Evolutionary conservation across 2,329 filamentous ascomycete species (phyloP), one percentile per base, ranked within the genome.

Genomic region (Beauveria sp.): DNA sequence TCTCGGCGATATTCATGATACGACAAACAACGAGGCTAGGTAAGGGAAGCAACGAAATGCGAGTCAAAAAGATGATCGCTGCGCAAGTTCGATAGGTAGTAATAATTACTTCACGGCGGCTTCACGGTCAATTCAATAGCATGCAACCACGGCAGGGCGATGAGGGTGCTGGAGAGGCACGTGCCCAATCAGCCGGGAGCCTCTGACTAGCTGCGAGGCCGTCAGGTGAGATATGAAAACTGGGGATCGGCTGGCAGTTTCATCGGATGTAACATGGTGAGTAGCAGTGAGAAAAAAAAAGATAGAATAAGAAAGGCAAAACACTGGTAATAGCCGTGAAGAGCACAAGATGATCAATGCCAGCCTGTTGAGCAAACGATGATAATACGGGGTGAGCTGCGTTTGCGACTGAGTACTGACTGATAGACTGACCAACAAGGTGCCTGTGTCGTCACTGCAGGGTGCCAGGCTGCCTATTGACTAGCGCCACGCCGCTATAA

Each of bases 401-500:
- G 46, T 49, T 28, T 30, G 52, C 20, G 34, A 20, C 9, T 38
- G 34, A 38, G 34, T 16, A 14, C 10, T 34, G 10, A 46, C 43
- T 46, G 43, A n/a, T 12, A 18, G 16, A 46, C 9, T 12, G 18
- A 5, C 43, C 43, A 46, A 20, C 26, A 34, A 55, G 34, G 18
- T 10, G 34, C 6, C 34, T 38, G 34, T 54, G 38, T 28, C 16
- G 52, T 54, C 51, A 54, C 51, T 43, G 51, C 18, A 54, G n/a
- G 14, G 38, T n/a, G 7, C 28, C 28, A 34, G n/a, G 26, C 28
- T 34, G 18, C 28, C 14, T 47, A 38, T 20, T 5, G 43, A 26
- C 51, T 55, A 55, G 58, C 22, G 20, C 51, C 42, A 4, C 30
- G 58, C 58, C 43, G 58, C 58, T 50, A 45, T 60, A 46, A 26